These are phyloP conservation scores for Umbelopsis sp. DNA, from an alignment of 371 early-diverging fungal species.

Conservation along the genomic window DNA sequence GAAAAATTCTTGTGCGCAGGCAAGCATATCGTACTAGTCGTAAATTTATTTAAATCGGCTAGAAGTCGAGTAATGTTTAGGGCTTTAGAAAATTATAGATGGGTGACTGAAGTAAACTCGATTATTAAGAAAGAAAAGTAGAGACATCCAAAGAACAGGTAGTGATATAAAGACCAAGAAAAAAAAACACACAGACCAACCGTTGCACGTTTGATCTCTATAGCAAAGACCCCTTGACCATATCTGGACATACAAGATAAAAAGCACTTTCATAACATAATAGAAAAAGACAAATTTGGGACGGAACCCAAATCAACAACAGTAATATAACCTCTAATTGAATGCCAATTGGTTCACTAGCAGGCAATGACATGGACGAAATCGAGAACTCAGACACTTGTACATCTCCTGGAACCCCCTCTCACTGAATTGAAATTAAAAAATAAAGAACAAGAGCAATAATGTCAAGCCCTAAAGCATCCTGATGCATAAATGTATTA, in stretches of 20 bases:
- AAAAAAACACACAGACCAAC: constrained; percentile 14
- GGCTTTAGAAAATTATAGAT: neutral
- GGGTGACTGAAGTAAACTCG: neutral
- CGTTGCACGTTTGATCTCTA: constrained; percentile 8
- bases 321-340: constrained; percentile 17
- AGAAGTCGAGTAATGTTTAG: neutral
- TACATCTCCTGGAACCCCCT: constrained; percentile 4
- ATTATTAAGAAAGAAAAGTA: neutral
- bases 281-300: constrained; percentile 15
- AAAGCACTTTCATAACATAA: constrained; percentile 12
- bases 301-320: constrained; percentile 8
- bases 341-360: constrained; percentile 13
- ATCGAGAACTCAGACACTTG: constrained; percentile 1
- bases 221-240: neutral
- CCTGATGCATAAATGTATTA: constrained; percentile 17
- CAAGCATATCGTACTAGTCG: constrained; percentile 28
- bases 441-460: neutral
- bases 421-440: constrained; percentile 17
- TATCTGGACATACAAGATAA: constrained; percentile 17
- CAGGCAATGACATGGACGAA: neutral
- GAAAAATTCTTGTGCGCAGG: constrained; percentile 37
- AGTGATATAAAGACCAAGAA: neutral
- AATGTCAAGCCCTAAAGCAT: constrained; percentile 14
- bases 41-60: neutral
- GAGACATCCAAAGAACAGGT: neutral